Percentiles rank a stretch among this genome's conserved stretches.
Conservation (phyloP, 805 yeast species). For the Nakazawaea populi region DNA sequence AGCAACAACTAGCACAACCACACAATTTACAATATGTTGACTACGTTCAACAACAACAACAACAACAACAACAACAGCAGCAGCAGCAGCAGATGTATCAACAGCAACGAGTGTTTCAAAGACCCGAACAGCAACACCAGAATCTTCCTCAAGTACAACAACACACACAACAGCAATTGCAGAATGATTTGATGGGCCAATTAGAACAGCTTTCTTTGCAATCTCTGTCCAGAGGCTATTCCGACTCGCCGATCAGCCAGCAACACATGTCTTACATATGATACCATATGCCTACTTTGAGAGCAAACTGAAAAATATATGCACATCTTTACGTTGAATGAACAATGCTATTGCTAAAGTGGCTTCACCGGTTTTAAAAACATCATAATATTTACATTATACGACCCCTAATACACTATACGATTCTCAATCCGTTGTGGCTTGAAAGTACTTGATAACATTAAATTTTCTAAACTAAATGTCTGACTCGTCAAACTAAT, state of each 20-base stretch:
- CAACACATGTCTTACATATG: not conserved
- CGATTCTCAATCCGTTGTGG: too few relatives aligned
- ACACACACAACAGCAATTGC: not conserved
- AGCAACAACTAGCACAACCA: conserved; percentile 3
- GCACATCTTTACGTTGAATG: too few relatives aligned
- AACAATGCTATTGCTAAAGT: too few relatives aligned
- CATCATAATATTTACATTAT: too few relatives aligned
- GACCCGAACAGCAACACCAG: not conserved
- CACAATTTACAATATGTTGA: not conserved
- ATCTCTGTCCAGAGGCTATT: conserved; percentile 41
- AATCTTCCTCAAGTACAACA: not conserved
- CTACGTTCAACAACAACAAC: not conserved
- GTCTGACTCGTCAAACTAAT: too few relatives aligned
- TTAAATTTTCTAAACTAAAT: too few relatives aligned
- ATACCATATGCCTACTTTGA: not conserved
- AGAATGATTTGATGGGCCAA: conserved; percentile 31
- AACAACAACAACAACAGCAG: not conserved
- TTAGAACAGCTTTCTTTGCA: conserved; percentile 39
- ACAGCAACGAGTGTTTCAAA: not conserved
- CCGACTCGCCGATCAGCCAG: conserved; percentile 14
- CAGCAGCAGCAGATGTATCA: not conserved
- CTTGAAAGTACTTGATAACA: too few relatives aligned
- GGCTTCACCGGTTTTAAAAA: too few relatives aligned
- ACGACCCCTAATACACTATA: too few relatives aligned
- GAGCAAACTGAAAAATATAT: not conserved